These are phyloP conservation scores for Saturnispora hagleri DNA, from an alignment of 805 yeast genomes.

Conservation along the genomic window DNA sequence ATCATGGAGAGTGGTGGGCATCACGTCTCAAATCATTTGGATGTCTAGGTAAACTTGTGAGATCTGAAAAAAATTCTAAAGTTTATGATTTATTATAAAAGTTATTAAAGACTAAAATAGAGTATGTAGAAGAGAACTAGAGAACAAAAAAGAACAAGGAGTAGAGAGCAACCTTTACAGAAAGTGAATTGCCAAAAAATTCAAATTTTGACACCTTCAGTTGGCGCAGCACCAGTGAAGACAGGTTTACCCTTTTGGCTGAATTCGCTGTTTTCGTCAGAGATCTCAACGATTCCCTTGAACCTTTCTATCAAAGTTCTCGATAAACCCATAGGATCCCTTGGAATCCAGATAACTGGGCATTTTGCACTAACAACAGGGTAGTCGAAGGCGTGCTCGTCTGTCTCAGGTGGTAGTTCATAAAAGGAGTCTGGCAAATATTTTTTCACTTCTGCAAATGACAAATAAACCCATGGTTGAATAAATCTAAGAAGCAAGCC, in stretches of 20 bases:
- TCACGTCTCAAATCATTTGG: neutral
- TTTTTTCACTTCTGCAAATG: conserved; percentile 38
- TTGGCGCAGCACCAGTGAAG: conserved; percentile 47
- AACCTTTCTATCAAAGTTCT: conserved; percentile 47
- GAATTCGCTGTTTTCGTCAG: conserved; percentile 61
- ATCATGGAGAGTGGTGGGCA: neutral
- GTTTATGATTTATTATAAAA: neutral
- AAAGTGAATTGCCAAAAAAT: no score
- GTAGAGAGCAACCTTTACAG: neutral
- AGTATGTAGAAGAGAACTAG: neutral
- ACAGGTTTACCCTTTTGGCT: conserved; percentile 38
- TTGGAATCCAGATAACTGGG: conserved; percentile 89
- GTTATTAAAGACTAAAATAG: neutral
- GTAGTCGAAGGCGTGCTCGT: conserved; percentile 60
- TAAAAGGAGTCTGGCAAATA: conserved; percentile 54
- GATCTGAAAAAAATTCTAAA: neutral
- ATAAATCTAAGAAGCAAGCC: conserved; percentile 36
- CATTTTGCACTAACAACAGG: conserved; percentile 64
- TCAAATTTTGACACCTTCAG: neutral
- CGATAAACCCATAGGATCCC: conserved; percentile 80
- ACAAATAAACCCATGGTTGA: conserved; percentile 44
- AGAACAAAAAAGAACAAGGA: neutral
- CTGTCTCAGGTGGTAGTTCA: conserved; percentile 35
- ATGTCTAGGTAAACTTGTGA: neutral
- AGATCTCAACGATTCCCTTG: conserved; percentile 45